Evolutionary conservation across 78 protist species (phyloP), one percentile per base, ranked within the genome.

Genomic region (Isochrysis galbana): DNA sequence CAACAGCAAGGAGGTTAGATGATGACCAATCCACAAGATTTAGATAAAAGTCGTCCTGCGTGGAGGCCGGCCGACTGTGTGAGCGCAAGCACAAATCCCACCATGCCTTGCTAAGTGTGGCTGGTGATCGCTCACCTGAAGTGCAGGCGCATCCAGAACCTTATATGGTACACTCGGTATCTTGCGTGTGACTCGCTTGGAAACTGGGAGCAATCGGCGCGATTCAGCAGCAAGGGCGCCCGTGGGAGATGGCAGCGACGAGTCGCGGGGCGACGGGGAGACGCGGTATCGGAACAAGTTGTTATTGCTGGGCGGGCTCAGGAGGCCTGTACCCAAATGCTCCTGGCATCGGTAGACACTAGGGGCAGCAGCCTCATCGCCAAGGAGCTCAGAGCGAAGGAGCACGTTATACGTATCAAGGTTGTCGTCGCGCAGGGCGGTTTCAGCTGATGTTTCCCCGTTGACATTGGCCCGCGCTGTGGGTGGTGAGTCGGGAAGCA

Each of bases 1-100:
- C 97, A 78, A 95, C 95, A 0, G 95, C 97, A 29, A 95, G 83
- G 25, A 93, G 93, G 51, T 93, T 93, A 34, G 44, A 38, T 38
- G 88, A 29, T 5, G 93, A 69, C 95, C 95, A 94, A 36, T 89
- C 93, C 44, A 94, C 94, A 14, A 94, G 74, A 80, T 94, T 90
- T 26, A 94, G 45, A 41, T 94, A 94, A 23, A 91, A 94, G 82
- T 94, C 95, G 78, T 94, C 93, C 42, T 41, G 41, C 77, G 67
- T n/a, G n/a, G n/a, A n/a, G n/a, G n/a, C n/a, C n/a, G n/a, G n/a
- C n/a, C n/a, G n/a, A n/a, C n/a, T n/a, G n/a, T n/a, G n/a, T n/a
- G n/a, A n/a, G n/a, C n/a, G n/a, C n/a, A n/a, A n/a, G n/a, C n/a
- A n/a, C n/a, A n/a, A n/a, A n/a, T n/a, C n/a, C n/a, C n/a, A n/a